Conservation (phyloP, 2,329 filamentous ascomycete species). For the Triangularia setosa region DNA sequence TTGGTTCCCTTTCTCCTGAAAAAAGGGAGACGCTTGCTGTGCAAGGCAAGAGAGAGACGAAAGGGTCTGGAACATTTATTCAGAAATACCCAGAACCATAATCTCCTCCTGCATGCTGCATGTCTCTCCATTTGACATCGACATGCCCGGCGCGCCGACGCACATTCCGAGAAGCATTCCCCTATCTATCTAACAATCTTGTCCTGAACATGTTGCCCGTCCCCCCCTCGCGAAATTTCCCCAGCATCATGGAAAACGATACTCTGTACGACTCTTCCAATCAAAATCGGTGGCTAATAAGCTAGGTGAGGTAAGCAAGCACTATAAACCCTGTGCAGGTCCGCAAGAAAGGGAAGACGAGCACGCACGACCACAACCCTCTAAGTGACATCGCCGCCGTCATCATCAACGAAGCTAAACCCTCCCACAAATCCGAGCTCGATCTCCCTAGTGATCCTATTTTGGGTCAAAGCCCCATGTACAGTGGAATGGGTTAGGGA, state of each 20-base stretch:
- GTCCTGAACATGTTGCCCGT: not conserved
- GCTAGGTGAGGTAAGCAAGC: not conserved
- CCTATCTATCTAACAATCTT: not conserved
- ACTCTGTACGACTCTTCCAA: not conserved
- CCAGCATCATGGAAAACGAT: not conserved
- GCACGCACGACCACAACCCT: not conserved
- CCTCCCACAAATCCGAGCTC: not conserved
- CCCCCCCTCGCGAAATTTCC: not conserved
- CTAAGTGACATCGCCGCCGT: not conserved
- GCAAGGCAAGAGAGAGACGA: not conserved
- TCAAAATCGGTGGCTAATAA: not conserved
- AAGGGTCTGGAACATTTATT: not conserved
- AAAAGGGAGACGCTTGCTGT: not conserved
- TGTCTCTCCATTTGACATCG: not conserved
- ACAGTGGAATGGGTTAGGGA: not conserved
- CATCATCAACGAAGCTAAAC: not conserved
- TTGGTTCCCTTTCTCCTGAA: not conserved
- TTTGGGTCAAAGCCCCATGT: not conserved
- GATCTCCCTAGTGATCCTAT: not conserved
- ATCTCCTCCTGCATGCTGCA: not conserved
- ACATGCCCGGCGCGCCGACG: not conserved
- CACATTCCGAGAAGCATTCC: not conserved
- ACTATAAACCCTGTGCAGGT: not conserved
- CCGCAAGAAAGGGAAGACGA: not conserved
- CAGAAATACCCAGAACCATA: not conserved